phyloP scores from a whole-genome alignment of 2,329 filamentous ascomycete genomes.

The Aotearoamyces nothofagi region DNA sequence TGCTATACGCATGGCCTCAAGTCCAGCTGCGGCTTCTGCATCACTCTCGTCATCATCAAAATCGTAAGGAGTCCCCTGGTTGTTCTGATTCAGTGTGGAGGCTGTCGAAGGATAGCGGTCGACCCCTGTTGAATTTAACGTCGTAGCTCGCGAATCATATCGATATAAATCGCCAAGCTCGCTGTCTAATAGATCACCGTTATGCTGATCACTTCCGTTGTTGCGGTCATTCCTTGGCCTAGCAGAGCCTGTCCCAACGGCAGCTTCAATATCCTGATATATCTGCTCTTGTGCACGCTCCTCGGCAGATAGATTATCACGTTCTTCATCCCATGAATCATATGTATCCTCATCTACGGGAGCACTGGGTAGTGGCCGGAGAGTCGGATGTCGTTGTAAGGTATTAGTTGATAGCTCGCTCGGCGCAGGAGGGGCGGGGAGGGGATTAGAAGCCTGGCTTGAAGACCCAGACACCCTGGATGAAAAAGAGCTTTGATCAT shows the following conservation, averaged over 20 bases:
- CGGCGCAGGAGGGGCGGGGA: slow-evolving; percentile 7
- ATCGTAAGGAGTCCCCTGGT: slow-evolving; percentile 16
- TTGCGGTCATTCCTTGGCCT: slow-evolving; percentile 5
- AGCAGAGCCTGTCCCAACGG: slow-evolving; percentile 12
- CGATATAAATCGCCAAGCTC: slow-evolving; percentile 31
- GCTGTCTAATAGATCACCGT: slow-evolving; percentile 31
- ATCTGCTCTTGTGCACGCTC: slow-evolving; percentile 18
- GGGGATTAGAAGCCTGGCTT: slow-evolving; percentile 6
- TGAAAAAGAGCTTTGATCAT: slow-evolving; percentile 9
- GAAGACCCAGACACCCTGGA: slow-evolving; percentile 11
- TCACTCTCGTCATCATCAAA: slow-evolving; percentile 64
- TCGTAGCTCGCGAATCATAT: slow-evolving; percentile 35
- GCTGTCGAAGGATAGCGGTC: slow-evolving; percentile 35
- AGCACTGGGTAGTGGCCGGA: slow-evolving; percentile 18
- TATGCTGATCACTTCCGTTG: slow-evolving; percentile 13
- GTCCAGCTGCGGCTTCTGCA: slow-evolving; percentile 69
- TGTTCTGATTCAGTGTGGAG: slow-evolving; percentile 25
- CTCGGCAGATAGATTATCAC: slow-evolving; percentile 11
- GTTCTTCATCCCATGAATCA: slow-evolving; percentile 13
- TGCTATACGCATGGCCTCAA: slow-evolving; percentile 71
- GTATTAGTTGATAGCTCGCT: slow-evolving; percentile 3
- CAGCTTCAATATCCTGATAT: slow-evolving; percentile 20
- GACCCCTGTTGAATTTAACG: slow-evolving; percentile 24
- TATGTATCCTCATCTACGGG: slow-evolving; percentile 14
- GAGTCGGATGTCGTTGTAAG: slow-evolving; percentile 19